phyloP scores from a whole-genome alignment of 2,329 filamentous ascomycete species.

The Alternaria ethzedia region DNA sequence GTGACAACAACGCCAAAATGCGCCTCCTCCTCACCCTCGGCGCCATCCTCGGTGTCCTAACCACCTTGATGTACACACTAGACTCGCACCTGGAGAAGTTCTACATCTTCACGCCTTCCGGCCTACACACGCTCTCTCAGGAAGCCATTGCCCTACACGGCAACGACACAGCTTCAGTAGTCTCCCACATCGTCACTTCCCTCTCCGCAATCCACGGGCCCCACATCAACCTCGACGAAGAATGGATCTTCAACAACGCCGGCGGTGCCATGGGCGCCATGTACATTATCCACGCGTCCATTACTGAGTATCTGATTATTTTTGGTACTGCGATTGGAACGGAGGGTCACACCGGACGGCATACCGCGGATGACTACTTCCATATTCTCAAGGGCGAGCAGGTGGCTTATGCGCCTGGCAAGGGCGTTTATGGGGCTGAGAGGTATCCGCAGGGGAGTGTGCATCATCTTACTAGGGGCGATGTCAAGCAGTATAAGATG shows the following conservation, averaged over 20 bases:
- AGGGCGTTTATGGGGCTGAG: conserved; percentile 71
- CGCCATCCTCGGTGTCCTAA: conserved; percentile 29
- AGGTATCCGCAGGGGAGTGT: conserved; percentile 72
- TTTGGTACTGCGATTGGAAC: conserved; percentile 73
- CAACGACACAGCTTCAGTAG: conserved; percentile 74
- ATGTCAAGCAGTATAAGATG: conserved; percentile 85
- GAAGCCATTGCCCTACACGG: conserved; percentile 72
- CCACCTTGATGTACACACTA: conserved; percentile 36
- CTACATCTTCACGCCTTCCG: conserved; percentile 75
- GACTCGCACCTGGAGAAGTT: conserved; percentile 51
- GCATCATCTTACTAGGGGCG: conserved; percentile 74
- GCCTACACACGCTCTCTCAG: conserved; percentile 72
- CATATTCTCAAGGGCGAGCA: conserved; percentile 83
- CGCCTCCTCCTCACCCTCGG: conserved; percentile 29
- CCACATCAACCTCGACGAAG: conserved; percentile 72
- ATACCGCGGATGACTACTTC: conserved; percentile 95
- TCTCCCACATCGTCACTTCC: conserved; percentile 72
- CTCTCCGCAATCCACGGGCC: conserved; percentile 53
- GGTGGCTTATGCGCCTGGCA: conserved; percentile 68
- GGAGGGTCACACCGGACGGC: conserved; percentile 85
- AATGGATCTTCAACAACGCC: conserved; percentile 93
- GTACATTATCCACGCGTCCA: conserved; percentile 86
- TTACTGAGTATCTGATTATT: conserved; percentile 67
- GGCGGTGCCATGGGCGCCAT: conserved; percentile 91
- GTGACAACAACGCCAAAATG: neutral